phyloP scores from a whole-genome alignment of 352 stramenopile genomes.

The Elongisporangium senticosum region DNA sequence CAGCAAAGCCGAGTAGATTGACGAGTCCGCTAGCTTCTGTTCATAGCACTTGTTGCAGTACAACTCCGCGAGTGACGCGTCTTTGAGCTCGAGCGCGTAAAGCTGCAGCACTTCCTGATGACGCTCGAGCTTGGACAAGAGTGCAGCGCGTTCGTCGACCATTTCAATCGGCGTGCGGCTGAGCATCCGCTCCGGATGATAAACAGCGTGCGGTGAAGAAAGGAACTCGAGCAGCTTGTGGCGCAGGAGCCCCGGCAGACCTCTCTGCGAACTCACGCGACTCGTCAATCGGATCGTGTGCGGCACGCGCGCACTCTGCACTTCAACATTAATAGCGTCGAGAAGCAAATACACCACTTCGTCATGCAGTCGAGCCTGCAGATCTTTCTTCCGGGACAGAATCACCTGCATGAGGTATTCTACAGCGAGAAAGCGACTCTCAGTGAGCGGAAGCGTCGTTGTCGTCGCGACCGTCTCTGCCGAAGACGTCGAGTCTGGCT shows the following conservation, averaged over 20 bases:
- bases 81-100: constrained; percentile 69
- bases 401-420: constrained; percentile 80
- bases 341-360: constrained; percentile 77
- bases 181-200: constrained; percentile 78
- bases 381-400: constrained; percentile 19
- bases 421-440: constrained; percentile 65
- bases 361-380: constrained; percentile 58
- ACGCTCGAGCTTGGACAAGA: constrained; percentile 66
- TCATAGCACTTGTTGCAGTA: constrained; percentile 84
- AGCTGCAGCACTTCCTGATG: constrained; percentile 80
- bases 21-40: constrained; percentile 61
- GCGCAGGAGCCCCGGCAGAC: constrained; percentile 47
- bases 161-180: constrained; percentile 69
- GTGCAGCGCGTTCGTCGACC: constrained; percentile 71
- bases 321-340: constrained; percentile 52
- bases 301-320: constrained; percentile 9
- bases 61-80: constrained; percentile 60
- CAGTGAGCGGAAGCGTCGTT: constrained; percentile 38
- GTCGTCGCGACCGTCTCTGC: constrained; percentile 8
- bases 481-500: constrained; percentile 4
- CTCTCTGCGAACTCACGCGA: constrained; percentile 50
- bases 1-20: constrained; percentile 77
- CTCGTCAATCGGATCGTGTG: constrained; percentile 32
- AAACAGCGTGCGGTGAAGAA: constrained; percentile 38
- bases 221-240: constrained; percentile 66